Percentiles rank a stretch among this genome's conserved stretches.
Evolutionary conservation across 2,329 filamentous ascomycete genomes (phyloP).

Genomic region (Stachybotrys chlorohalonatus): DNA sequence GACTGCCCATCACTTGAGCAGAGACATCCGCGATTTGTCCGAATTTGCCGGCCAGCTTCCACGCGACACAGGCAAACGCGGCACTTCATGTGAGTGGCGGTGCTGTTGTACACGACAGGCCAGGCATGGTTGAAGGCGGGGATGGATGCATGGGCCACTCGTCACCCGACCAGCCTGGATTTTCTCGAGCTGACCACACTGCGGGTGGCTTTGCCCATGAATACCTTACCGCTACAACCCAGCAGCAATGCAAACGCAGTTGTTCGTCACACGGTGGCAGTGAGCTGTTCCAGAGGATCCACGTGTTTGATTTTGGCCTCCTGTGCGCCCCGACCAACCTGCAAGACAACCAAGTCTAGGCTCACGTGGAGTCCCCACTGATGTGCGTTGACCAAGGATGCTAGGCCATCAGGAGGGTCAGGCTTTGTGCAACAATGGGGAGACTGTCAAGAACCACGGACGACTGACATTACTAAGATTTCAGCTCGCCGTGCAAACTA

Average conservation of each 20-base stretch:
- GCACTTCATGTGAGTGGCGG: not conserved
- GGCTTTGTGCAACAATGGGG: not conserved
- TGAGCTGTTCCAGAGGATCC: slow-evolving; percentile 15
- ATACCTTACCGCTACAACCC: not conserved
- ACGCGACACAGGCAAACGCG: not conserved
- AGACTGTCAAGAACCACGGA: not conserved
- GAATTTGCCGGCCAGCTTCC: not conserved
- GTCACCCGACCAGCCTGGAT: slow-evolving; percentile 9
- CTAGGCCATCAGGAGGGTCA: slow-evolving; percentile 5
- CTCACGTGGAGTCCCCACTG: slow-evolving; percentile 21
- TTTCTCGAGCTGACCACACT: slow-evolving; percentile 4
- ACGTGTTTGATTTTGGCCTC: slow-evolving; percentile 16
- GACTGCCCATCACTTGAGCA: not conserved
- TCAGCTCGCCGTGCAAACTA: not conserved
- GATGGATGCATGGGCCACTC: slow-evolving; percentile 1
- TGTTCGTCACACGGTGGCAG: slow-evolving; percentile 10
- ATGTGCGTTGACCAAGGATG: slow-evolving; percentile 17
- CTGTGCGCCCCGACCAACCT: slow-evolving; percentile 7
- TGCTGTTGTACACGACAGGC: not conserved
- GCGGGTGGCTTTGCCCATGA: not conserved
- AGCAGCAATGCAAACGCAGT: slow-evolving; percentile 4
- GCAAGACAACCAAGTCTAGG: slow-evolving; percentile 12
- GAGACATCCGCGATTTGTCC: not conserved
- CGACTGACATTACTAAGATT: not conserved
- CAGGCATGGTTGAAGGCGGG: not conserved